phyloP scores from a whole-genome alignment of 768 basidiomycete species.

The Auriscalpium orientale region DNA sequence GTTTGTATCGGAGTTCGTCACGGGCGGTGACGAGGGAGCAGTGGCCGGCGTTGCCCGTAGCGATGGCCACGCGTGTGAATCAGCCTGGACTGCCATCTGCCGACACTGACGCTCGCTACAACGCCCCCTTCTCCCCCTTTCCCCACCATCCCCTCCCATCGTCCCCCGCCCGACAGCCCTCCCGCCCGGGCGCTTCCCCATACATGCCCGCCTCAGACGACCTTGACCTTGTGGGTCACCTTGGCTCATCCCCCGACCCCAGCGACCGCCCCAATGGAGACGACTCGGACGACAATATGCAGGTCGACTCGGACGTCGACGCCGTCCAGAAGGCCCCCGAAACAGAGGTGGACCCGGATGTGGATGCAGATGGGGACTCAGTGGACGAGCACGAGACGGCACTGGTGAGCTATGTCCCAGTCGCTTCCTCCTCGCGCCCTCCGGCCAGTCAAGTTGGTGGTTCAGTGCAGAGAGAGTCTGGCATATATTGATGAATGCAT shows the following conservation, averaged over 20 bases:
- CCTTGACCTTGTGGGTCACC: conserved; percentile 15
- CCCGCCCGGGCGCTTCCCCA: conserved; percentile 10
- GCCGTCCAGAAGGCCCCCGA: conserved; percentile 23
- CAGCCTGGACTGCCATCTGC: conserved; percentile 26
- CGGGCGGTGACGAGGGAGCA: conserved; percentile 28
- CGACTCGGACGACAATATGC: conserved; percentile 49
- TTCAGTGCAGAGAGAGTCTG: conserved; percentile 5
- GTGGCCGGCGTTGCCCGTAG: conserved; percentile 26
- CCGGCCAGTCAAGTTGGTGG: conserved; percentile 24
- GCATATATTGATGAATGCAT: conserved; percentile 5
- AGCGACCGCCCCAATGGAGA: conserved; percentile 40
- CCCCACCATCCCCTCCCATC: conserved; percentile 19
- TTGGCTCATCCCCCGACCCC: conserved; percentile 19
- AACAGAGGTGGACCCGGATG: conserved; percentile 49
- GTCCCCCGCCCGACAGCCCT: conserved; percentile 17
- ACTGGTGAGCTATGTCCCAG: conserved; percentile 30
- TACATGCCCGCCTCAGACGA: conserved; percentile 13
- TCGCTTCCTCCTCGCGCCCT: conserved; percentile 31
- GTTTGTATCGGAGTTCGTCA: conserved; percentile 27
- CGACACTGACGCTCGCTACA: conserved; percentile 30
- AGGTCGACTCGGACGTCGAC: conserved; percentile 53
- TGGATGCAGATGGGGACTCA: conserved; percentile 58
- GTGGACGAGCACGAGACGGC: conserved; percentile 36
- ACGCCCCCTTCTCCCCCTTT: conserved; percentile 25
- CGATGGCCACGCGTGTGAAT: conserved; percentile 31